Evolutionary conservation across 208 protist species (phyloP).

Genomic region (Wallacemonas sp.): DNA sequence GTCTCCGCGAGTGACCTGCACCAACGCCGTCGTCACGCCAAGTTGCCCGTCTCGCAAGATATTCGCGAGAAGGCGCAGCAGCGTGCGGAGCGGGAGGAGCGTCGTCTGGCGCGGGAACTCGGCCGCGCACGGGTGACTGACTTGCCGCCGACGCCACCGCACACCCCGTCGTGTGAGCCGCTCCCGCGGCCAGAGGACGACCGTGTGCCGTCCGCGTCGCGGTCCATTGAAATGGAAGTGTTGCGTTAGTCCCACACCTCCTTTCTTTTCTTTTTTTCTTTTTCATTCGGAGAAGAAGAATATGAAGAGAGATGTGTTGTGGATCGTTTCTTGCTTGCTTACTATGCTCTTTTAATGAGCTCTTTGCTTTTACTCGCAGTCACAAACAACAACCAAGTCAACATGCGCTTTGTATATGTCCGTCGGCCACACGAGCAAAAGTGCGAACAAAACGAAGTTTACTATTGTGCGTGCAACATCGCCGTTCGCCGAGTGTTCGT

Average conservation of each 20-base stretch:
- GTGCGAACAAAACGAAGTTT: too few species aligned
- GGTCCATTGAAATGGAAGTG: slow-evolving; percentile 13
- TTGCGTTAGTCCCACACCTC: neutral
- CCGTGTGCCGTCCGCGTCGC: neutral
- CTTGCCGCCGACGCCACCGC: neutral
- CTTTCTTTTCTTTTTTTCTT: slow-evolving; percentile 9
- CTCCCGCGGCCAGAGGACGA: too few species aligned
- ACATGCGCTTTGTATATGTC: too few species aligned
- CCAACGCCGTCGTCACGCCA: slow-evolving; percentile 34
- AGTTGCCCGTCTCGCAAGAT: slow-evolving; percentile 32
- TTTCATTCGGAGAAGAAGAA: neutral
- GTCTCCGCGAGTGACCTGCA: slow-evolving; percentile 38
- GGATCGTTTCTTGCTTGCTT: too few species aligned
- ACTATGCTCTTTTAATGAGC: too few species aligned
- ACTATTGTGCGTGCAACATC: too few species aligned
- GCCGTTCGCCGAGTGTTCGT: too few species aligned
- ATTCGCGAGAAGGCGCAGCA: slow-evolving; percentile 21
- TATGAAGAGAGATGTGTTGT: too few species aligned
- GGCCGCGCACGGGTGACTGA: neutral
- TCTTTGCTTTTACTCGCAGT: too few species aligned
- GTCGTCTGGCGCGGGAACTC: slow-evolving; percentile 30
- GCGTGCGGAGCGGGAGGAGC: slow-evolving; percentile 19
- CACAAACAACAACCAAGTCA: too few species aligned
- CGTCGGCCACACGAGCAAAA: too few species aligned
- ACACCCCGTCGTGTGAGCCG: neutral